Evolutionary conservation across 768 basidiomycete genomes (phyloP), one percentile per base, ranked within the genome.

Genomic region (Naganishia onofrii): DNA sequence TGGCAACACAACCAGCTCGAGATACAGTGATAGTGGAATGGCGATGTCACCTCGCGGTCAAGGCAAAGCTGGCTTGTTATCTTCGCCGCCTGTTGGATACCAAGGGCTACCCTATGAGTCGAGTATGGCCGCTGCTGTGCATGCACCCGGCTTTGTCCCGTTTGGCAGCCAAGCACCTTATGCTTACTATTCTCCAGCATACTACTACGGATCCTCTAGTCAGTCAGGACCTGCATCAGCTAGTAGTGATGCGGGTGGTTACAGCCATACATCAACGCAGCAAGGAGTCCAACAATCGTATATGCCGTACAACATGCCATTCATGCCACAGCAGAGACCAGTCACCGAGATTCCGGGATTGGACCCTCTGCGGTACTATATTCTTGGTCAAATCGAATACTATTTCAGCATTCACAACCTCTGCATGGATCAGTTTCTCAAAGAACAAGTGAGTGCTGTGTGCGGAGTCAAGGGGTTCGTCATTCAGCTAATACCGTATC

Each of bases 361-460:
- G 15, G 91, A 93, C 76, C 81, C 86, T 28, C 87, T 85, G 60
- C 80, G 87, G 58, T 89, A 85, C 75, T 87, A 86, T 77, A 83
- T 95, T 31, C 85, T 95, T 53, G 88, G 87, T 0, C 81, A 95
- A 80, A 82, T 95, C 64, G 94, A 95, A 81, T 96, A 92, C 80
- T 97, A 95, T 82, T 84, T 97, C 74, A 91, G 92, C 74, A 84
- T 89, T 68, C 88, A 96, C 78, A 96, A 95, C 78, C 84, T 97
- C 82, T 89, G 86, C n/a, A 87, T 88, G 77, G 93, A 97, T 79
- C 85, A 90, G 73, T 95, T 85, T 82, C 83, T 97, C 42, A 85
- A 92, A 65, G 85, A 88, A 81, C 84, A 87, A 82, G 92, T 91
- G 75, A 77, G 88, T 84, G 10, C 36, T 38, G 31, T 66, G 36